Percentiles rank a stretch among this genome's conserved stretches.
Evolutionary conservation across 768 basidiomycete species (phyloP).

Genomic region (Suillus plorans): DNA sequence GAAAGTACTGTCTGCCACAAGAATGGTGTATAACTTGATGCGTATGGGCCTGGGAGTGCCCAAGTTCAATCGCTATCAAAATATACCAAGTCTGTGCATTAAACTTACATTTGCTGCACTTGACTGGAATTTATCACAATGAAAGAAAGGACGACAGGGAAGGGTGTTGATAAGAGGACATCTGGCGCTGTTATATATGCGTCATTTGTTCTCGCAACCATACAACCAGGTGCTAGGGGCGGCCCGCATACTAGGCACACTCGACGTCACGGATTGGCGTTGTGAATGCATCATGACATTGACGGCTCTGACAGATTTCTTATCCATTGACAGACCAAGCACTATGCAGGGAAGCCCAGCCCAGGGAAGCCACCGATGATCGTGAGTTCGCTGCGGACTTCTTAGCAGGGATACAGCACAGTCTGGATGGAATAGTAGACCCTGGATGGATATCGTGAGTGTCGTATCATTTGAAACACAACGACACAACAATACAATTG

Average conservation of each 20-base stretch:
- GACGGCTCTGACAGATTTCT: background rate
- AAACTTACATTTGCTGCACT: background rate
- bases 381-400: no score
- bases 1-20: slow-evolving; percentile 6
- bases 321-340: background rate
- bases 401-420: no score
- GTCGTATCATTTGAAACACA: no score
- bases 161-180: background rate
- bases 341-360: background rate
- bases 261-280: slow-evolving; percentile 18
- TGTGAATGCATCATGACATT: background rate
- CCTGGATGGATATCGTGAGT: no score
- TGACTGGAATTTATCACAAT: background rate
- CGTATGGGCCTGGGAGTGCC: background rate
- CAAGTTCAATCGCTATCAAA: background rate
- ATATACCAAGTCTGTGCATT: background rate
- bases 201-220: no score
- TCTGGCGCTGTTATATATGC: background rate
- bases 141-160: background rate
- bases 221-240: no score
- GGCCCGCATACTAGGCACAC: background rate
- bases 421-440: no score
- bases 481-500: no score
- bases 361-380: background rate
- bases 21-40: background rate